phyloP scores from a whole-genome alignment of 345 rosid genomes.

The Aegle marmelos region DNA sequence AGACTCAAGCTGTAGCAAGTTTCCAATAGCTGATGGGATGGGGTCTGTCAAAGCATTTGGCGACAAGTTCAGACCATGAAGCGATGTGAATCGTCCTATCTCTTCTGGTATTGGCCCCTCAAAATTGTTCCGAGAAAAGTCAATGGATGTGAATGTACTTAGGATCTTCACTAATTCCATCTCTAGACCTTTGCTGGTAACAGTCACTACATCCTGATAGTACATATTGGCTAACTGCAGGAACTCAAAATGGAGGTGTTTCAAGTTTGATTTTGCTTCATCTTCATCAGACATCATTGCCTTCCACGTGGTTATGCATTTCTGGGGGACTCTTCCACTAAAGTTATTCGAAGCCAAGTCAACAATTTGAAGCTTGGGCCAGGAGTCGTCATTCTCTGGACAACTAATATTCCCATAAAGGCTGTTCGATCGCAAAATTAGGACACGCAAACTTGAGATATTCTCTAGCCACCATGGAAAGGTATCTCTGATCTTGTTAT shows the following conservation, averaged over 20 bases:
- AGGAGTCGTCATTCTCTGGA: background rate
- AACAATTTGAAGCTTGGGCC: slow-evolving; percentile 41
- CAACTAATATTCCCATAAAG: slow-evolving; percentile 38
- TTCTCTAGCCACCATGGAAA: slow-evolving; percentile 41
- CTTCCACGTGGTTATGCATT: slow-evolving; percentile 26
- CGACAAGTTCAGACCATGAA: slow-evolving; percentile 32
- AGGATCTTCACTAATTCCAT: slow-evolving; percentile 42
- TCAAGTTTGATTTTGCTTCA: background rate
- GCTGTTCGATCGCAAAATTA: slow-evolving; percentile 43
- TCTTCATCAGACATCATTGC: slow-evolving; percentile 35
- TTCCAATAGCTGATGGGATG: slow-evolving; percentile 23
- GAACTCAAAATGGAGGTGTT: slow-evolving; percentile 24
- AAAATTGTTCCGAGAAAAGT: slow-evolving; percentile 24
- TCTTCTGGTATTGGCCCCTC: slow-evolving; percentile 30
- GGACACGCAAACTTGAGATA: slow-evolving; percentile 30
- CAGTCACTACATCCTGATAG: slow-evolving; percentile 38
- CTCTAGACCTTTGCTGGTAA: slow-evolving; percentile 40
- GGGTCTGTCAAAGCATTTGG: slow-evolving; percentile 17
- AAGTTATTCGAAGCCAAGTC: slow-evolving; percentile 43
- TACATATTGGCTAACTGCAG: background rate
- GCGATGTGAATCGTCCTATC: slow-evolving; percentile 16
- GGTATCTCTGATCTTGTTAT: slow-evolving; percentile 28
- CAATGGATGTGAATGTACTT: slow-evolving; percentile 36
- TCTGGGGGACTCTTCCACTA: background rate
- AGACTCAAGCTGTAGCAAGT: slow-evolving; percentile 28